A percentile compares a stretch with the other conserved stretches of the same genome.
Evolutionary conservation across 768 basidiomycete species (phyloP).

Genomic region (Termitomyces sp.): DNA sequence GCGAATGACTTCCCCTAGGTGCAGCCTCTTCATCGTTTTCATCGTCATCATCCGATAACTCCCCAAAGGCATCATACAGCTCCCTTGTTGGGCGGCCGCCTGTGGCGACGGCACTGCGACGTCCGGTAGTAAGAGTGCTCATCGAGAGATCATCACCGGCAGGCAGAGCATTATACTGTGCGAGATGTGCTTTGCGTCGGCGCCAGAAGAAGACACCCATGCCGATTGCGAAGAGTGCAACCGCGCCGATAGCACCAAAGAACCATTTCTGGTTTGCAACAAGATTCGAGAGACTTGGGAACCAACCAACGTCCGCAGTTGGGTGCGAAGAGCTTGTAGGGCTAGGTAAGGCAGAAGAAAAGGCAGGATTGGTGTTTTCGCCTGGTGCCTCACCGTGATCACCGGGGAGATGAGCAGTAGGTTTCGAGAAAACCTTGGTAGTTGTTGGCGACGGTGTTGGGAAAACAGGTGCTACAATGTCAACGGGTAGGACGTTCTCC

Average conservation of each 20-base stretch:
- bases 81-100: constrained; percentile 68
- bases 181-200: constrained; percentile 43
- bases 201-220: constrained; percentile 79
- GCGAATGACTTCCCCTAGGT: constrained; percentile 41
- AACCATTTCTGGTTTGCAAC: constrained; percentile 84
- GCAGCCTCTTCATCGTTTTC: constrained; percentile 72
- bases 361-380: constrained; percentile 76
- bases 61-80: constrained; percentile 95
- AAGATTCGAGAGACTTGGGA: constrained; percentile 71
- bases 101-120: constrained; percentile 20
- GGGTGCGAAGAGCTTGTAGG: constrained; percentile 36
- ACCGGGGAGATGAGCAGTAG: constrained; percentile 83
- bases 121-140: constrained; percentile 54
- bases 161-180: constrained; percentile 57
- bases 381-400: constrained; percentile 80
- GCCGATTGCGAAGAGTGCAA: constrained; percentile 69
- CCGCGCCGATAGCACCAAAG: constrained; percentile 79
- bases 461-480: constrained; percentile 32
- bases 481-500: constrained; percentile 46
- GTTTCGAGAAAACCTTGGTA: constrained; percentile 72
- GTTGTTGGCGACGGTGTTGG: constrained; percentile 32
- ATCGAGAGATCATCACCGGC: constrained; percentile 74
- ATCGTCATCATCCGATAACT: constrained; percentile 79
- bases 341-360: constrained; percentile 34
- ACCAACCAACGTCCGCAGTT: constrained; percentile 78